phyloP scores from a whole-genome alignment of 495 filamentous ascomycete species.

The Clohesyomyces aquaticus region DNA sequence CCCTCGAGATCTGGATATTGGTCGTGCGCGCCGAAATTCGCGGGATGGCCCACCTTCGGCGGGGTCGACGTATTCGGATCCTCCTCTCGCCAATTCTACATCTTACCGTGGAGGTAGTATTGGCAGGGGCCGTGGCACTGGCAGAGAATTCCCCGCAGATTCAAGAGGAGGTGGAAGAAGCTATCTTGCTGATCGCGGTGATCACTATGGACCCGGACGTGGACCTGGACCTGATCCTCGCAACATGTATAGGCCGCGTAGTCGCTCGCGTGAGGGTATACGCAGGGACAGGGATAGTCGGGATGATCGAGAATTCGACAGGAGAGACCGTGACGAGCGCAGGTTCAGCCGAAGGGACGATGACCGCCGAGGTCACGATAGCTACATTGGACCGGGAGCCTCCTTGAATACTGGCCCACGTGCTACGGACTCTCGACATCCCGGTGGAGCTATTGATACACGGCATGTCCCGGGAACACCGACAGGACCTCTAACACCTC shows the following conservation, averaged over 20 bases:
- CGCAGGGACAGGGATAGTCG: slow-evolving; percentile 43
- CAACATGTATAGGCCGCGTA: slow-evolving; percentile 31
- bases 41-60: slow-evolving; percentile 68
- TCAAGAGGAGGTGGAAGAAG: slow-evolving; percentile 54
- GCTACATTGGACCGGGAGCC: slow-evolving; percentile 28
- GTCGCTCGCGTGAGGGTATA: slow-evolving; percentile 37
- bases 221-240: not conserved
- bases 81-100: slow-evolving; percentile 56
- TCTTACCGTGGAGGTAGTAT: slow-evolving; percentile 60
- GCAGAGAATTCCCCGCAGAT: slow-evolving; percentile 59
- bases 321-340: slow-evolving; percentile 43
- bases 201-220: slow-evolving; percentile 35
- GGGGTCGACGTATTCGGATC: slow-evolving; percentile 70
- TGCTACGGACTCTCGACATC: slow-evolving; percentile 41
- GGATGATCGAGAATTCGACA: slow-evolving; percentile 47
- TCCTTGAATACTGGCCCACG: slow-evolving; percentile 43
- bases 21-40: slow-evolving; percentile 60
- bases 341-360: slow-evolving; percentile 58
- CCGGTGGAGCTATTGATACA: slow-evolving; percentile 17
- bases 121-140: slow-evolving; percentile 62
- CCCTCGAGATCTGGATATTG: slow-evolving; percentile 49
- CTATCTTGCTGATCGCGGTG: slow-evolving; percentile 66
- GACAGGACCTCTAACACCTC: slow-evolving; percentile 32
- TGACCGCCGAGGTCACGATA: slow-evolving; percentile 48
- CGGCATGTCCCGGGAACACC: slow-evolving; percentile 33